Conservation (phyloP, 2,329 filamentous ascomycete genomes). For the Calonectria henricotiae region DNA sequence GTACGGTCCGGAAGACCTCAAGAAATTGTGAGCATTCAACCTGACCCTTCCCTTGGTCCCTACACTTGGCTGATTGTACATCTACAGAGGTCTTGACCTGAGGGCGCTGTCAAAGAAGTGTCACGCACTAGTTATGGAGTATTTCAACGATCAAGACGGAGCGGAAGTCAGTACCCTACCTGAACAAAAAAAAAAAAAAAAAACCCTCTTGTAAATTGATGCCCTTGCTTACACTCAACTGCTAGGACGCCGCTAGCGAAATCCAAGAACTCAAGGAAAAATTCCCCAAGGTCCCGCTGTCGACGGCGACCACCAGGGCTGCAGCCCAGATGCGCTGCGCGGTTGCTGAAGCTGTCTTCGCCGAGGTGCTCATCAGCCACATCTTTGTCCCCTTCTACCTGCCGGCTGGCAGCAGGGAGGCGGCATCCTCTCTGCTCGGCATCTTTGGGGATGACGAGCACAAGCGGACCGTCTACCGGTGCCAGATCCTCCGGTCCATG, state of each 20-base stretch:
- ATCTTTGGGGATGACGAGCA: slow-evolving; percentile 51
- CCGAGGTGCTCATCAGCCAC: slow-evolving; percentile 46
- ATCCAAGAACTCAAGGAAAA: slow-evolving; percentile 46
- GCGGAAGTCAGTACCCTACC: slow-evolving; percentile 41
- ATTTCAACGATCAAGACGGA: slow-evolving; percentile 51
- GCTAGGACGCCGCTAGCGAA: slow-evolving; percentile 46
- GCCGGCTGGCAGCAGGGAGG: slow-evolving; percentile 33
- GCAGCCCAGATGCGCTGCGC: slow-evolving; percentile 53
- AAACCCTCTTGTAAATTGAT: too few species aligned
- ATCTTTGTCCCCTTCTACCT: slow-evolving; percentile 56
- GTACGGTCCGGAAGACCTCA: slow-evolving; percentile 44
- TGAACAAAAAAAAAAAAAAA: neutral
- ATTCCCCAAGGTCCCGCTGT: slow-evolving; percentile 51
- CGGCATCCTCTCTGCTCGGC: slow-evolving; percentile 45
- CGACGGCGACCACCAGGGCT: slow-evolving; percentile 42
- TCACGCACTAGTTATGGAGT: slow-evolving; percentile 50
- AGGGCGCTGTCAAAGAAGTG: slow-evolving; percentile 48
- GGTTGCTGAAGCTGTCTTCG: slow-evolving; percentile 51
- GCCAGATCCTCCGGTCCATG: slow-evolving; percentile 51
- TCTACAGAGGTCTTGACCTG: slow-evolving; percentile 47
- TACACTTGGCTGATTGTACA: neutral
- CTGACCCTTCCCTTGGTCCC: neutral
- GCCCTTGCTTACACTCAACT: neutral
- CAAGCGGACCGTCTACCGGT: slow-evolving; percentile 51
- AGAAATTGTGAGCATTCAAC: slow-evolving; percentile 45